phyloP scores from a whole-genome alignment of 805 yeast species.

The Ogataea trehalophila region DNA sequence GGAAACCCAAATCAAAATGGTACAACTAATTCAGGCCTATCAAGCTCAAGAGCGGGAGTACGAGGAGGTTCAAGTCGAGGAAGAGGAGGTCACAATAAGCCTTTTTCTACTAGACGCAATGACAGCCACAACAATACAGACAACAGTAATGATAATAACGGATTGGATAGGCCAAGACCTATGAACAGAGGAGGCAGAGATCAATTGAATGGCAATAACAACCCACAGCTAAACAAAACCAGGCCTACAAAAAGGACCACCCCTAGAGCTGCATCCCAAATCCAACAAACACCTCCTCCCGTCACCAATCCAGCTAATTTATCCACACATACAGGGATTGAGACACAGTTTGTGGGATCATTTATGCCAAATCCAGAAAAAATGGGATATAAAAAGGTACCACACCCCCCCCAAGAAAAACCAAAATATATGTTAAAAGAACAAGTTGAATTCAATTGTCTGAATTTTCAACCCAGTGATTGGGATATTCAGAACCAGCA shows the following conservation, averaged over 20 bases:
- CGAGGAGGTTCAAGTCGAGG: conserved; percentile 1
- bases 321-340: conserved; percentile 10
- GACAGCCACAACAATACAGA: not conserved
- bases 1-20: not conserved
- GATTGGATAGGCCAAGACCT: not conserved
- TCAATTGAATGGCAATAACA: not conserved
- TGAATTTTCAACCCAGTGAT: conserved; percentile 32
- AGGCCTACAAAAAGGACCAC: not conserved
- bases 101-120: not conserved
- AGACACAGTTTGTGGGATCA: conserved; percentile 27
- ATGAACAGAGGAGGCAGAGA: not conserved
- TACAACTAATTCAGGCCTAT: not conserved
- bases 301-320: not conserved
- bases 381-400: conserved; percentile 24
- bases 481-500: conserved; percentile 81
- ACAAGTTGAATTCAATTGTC: conserved; percentile 32
- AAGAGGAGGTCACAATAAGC: not conserved
- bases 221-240: not conserved
- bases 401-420: conserved; percentile 12
- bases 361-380: conserved; percentile 25
- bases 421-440: conserved; percentile 31
- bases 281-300: not conserved
- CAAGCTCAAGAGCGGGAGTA: not conserved
- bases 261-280: not conserved
- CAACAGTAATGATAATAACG: not conserved